Evolutionary conservation across 345 rosid species (phyloP), one percentile per base, ranked within the genome.

Genomic region (Citrus glauca): DNA sequence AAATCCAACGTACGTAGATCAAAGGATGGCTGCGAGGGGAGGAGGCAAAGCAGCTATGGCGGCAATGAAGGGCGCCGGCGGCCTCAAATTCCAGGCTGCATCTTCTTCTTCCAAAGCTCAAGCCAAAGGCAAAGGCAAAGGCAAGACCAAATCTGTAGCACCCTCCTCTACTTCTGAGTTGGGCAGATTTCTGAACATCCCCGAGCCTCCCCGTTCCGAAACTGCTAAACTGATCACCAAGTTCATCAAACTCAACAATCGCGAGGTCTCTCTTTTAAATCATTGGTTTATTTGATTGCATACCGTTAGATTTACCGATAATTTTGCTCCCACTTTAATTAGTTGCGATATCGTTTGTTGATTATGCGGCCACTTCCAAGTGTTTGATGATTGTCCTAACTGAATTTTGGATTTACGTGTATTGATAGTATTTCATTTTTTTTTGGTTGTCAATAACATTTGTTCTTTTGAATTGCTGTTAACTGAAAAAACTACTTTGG

Each of bases 191-290:
- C 71, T 88, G 25, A 87, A 86, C 27, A 68, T 85, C 37, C 82
- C 82, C 7, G 84, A 80, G 59, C 77, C 82, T 11, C 28, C 82
- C 73, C 84, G 84, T 32, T 81, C 87, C n/a, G 88, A 83, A 33
- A 69, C 84, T 37, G 38, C 87, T 61, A 78, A 76, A 28, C 77
- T 86, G 83, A 69, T 88, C 83, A 45, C 88, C 83, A 80, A 63
- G 83, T 88, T 86, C 85, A 80, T 88, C 77, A 88, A 86, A 80
- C 85, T 88, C 82, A 84, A 88, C 81, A 83, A 82, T 55, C 84
- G 81, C 19, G 79, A 85, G 89, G 91, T 88, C 28, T 38, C 19
- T 19, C 30, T 73, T 48, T 20, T 33, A 13, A 13, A 33, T 25
- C 50, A 10, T 11, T 20, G 16, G 32, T 27, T 27, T 69, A 24